Percentiles rank a stretch among this genome's conserved stretches.
These are phyloP conservation scores for Teunomyces panamensis DNA, from an alignment of 805 yeast genomes.

Conservation along the genomic window DNA sequence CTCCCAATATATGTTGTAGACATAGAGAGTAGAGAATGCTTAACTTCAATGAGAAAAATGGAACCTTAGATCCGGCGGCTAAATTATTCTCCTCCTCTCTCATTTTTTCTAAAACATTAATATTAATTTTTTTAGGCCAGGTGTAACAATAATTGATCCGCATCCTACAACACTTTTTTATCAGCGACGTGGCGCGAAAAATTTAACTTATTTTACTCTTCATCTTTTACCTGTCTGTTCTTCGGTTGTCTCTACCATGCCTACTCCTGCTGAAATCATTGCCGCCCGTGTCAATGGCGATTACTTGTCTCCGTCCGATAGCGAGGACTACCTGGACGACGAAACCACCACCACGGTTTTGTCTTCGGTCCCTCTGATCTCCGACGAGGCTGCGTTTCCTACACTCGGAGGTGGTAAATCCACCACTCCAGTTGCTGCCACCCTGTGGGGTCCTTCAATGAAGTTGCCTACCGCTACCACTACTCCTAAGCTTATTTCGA, in stretches of 20 bases:
- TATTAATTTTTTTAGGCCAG: not conserved
- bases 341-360: constrained; percentile 7
- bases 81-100: no score
- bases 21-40: no score
- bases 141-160: not conserved
- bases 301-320: constrained; percentile 12
- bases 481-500: constrained; percentile 15
- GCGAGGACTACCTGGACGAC: constrained; percentile 12
- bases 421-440: constrained; percentile 25
- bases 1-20: no score
- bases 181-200: not conserved
- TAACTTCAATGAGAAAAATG: no score
- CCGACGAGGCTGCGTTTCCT: constrained; percentile 62
- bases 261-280: constrained; percentile 48
- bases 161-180: not conserved
- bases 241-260: constrained; percentile 22
- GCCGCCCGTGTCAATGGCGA: constrained; percentile 42
- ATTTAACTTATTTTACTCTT: not conserved
- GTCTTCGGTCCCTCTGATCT: constrained; percentile 29
- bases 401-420: constrained; percentile 54
- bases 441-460: constrained; percentile 41
- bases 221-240: constrained; percentile 5
- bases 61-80: no score
- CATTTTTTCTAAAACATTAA: no score
- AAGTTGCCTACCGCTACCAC: constrained; percentile 19